Evolutionary conservation across 768 basidiomycete species (phyloP).

Genomic region (Lactarius pseudohatsudake): DNA sequence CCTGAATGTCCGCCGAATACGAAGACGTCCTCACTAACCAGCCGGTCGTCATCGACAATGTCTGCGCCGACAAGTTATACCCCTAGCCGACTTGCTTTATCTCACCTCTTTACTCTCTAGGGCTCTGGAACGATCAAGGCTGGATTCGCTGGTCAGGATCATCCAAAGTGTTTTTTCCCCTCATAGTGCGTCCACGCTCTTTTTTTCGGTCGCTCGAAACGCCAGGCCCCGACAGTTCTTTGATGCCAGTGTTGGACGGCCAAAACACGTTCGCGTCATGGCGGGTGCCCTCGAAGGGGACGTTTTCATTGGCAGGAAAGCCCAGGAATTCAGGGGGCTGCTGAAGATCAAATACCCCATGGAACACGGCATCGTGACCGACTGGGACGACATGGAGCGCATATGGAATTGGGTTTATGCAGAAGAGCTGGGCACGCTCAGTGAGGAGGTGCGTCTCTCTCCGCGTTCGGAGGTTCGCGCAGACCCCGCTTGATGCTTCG

Average conservation of each 20-base stretch:
- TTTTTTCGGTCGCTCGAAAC: constrained; percentile 15
- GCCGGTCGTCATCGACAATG: constrained; percentile 98
- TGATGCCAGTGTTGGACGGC: constrained; percentile 77
- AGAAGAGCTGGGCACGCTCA: constrained; percentile 91
- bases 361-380: constrained; percentile 98
- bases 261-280: constrained; percentile 98
- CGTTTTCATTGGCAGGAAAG: constrained; percentile 91
- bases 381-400: constrained; percentile 99
- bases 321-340: constrained; percentile 93
- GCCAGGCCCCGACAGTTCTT: constrained; percentile 1
- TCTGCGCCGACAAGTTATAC: constrained; percentile 41
- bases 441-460: constrained; percentile 77
- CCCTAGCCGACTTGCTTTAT: constrained; percentile 24
- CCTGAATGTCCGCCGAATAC: constrained; percentile 76
- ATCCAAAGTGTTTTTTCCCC: constrained; percentile 99
- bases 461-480: constrained; percentile 21
- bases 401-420: constrained; percentile 99
- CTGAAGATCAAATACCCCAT: constrained; percentile 99
- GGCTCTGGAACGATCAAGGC: constrained; percentile 99
- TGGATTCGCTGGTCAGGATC: constrained; percentile 98
- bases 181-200: constrained; percentile 78
- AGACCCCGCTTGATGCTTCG: constrained; percentile 20
- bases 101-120: constrained; percentile 45
- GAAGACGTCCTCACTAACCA: constrained; percentile 97
- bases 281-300: constrained; percentile 96